A percentile compares a stretch with the other conserved stretches of the same genome.
Evolutionary conservation across 768 basidiomycete species (phyloP).

Genomic region (Lanmaoa pseudosensibilis): DNA sequence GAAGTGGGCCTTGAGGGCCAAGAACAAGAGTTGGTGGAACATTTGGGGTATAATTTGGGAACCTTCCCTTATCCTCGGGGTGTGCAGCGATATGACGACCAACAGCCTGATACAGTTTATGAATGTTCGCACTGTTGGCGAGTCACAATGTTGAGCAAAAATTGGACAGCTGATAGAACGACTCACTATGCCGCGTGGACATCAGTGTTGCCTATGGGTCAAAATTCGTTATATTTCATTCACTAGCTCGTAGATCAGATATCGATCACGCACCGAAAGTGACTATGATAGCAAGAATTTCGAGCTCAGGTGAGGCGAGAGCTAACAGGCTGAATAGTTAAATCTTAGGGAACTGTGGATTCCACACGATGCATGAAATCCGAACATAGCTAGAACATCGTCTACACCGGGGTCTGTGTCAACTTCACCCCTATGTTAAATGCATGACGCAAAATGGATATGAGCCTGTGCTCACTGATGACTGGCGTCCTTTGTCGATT

Average conservation of each 20-base stretch:
- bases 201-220: slow-evolving; percentile 66
- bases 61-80: slow-evolving; percentile 55
- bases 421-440: slow-evolving; percentile 43
- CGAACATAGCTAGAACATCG: slow-evolving; percentile 76
- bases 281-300: slow-evolving; percentile 73
- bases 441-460: background rate
- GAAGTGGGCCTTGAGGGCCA: slow-evolving; percentile 66
- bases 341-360: background rate
- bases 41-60: slow-evolving; percentile 55
- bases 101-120: slow-evolving; percentile 73
- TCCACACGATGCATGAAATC: slow-evolving; percentile 1
- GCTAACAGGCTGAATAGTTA: slow-evolving; percentile 62
- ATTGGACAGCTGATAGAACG: background rate
- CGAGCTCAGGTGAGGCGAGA: slow-evolving; percentile 78
- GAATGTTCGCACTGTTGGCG: slow-evolving; percentile 58
- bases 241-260: background rate
- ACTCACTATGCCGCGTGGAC: slow-evolving; percentile 57
- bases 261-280: slow-evolving; percentile 73
- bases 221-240: background rate
- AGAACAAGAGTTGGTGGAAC: slow-evolving; percentile 61
- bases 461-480: slow-evolving; percentile 53
- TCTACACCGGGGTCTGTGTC: slow-evolving; percentile 89
- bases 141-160: background rate
- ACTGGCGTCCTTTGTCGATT: slow-evolving; percentile 46
- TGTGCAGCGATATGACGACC: slow-evolving; percentile 53